These are phyloP conservation scores for Colletotrichum tabaci DNA, from an alignment of 2,329 filamentous ascomycete genomes.

Conservation along the genomic window DNA sequence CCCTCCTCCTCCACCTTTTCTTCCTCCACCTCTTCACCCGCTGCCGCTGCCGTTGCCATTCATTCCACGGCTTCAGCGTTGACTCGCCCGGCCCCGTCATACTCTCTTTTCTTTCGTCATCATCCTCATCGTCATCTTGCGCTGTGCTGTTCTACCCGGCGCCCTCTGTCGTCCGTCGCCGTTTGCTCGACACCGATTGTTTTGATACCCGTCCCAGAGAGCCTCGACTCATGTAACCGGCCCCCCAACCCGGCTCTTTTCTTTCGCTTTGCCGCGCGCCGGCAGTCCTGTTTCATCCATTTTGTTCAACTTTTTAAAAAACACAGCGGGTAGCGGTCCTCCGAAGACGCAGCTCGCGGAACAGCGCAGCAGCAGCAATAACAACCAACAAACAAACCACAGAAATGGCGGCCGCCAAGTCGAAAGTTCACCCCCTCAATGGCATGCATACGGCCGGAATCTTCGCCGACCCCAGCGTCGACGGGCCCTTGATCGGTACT, in stretches of 20 bases:
- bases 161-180: conserved; percentile 15
- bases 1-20: conserved; percentile 9
- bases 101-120: conserved; percentile 31
- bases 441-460: conserved; percentile 90
- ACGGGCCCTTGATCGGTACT: conserved; percentile 94
- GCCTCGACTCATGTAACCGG: conserved; percentile 14
- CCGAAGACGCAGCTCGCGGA: conserved; percentile 8
- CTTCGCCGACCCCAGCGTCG: conserved; percentile 92
- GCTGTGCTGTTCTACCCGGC: conserved; percentile 8
- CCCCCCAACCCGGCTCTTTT: background rate
- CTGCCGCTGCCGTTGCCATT: conserved; percentile 30
- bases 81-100: conserved; percentile 21
- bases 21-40: conserved; percentile 13
- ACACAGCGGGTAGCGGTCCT: conserved; percentile 20
- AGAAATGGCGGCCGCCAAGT: conserved; percentile 65
- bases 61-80: conserved; percentile 37
- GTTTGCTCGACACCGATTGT: conserved; percentile 20
- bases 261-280: conserved; percentile 10
- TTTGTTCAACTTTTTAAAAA: conserved; percentile 1
- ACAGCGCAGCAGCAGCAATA: conserved; percentile 10
- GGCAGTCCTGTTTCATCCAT: conserved; percentile 1
- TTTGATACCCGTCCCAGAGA: conserved; percentile 31
- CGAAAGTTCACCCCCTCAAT: conserved; percentile 70
- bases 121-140: conserved; percentile 27
- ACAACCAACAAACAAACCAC: conserved; percentile 30